Evolutionary conservation across 192 early-diverging fungal genomes (phyloP).

Genomic region (Oehlia diaphana): DNA sequence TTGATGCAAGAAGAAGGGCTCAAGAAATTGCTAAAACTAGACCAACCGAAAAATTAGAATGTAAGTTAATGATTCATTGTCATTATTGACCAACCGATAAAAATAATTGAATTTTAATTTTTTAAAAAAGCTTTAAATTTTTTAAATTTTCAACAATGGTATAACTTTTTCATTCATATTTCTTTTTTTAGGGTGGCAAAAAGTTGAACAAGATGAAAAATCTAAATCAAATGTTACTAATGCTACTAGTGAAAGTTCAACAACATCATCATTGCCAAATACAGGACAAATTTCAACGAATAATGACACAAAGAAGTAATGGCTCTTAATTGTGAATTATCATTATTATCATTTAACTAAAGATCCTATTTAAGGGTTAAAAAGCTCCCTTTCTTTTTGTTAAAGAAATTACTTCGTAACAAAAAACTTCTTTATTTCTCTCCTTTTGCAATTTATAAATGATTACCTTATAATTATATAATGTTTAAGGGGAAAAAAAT

Average conservation of each 20-base stretch:
- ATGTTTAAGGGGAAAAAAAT: too few species aligned
- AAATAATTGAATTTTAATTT: not conserved
- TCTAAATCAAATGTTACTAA: not conserved
- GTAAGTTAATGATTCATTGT: not conserved
- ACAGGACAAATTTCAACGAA: not conserved
- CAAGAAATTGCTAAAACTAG: constrained; percentile 21
- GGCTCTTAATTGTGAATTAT: not conserved
- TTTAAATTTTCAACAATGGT: not conserved
- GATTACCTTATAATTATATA: too few species aligned
- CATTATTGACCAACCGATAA: too few species aligned
- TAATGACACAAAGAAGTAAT: not conserved
- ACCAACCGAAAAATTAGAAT: constrained; percentile 29
- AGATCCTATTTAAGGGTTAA: too few species aligned
- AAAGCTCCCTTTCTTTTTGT: too few species aligned
- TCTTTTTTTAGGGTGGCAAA: constrained; percentile 23
- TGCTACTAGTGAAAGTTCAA: not conserved
- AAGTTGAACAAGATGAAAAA: constrained; percentile 1
- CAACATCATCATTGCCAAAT: not conserved
- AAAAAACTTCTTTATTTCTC: too few species aligned
- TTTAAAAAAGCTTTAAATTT: not conserved
- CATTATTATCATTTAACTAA: too few species aligned
- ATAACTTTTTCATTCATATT: not conserved
- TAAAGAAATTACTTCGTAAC: too few species aligned
- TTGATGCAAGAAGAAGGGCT: constrained; percentile 24
- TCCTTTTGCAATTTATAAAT: too few species aligned